These are phyloP conservation scores for Lichtheimia corymbifera DNA, from an alignment of 371 early-diverging fungal species.

Conservation along the genomic window DNA sequence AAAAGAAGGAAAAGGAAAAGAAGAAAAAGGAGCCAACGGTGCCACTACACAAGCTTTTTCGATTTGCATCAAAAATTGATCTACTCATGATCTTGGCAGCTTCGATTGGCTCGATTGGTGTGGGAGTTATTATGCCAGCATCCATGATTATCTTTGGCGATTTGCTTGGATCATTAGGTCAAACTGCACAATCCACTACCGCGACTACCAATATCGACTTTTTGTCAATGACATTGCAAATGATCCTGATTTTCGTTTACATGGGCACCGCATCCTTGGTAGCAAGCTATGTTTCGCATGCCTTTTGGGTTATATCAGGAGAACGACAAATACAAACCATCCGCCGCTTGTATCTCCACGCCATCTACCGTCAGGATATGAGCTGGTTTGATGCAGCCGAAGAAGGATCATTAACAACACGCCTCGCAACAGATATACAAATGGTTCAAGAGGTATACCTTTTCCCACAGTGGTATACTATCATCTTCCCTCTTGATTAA, in stretches of 20 bases:
- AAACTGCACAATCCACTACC: slow-evolving; percentile 10
- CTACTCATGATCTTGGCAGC: slow-evolving; percentile 47
- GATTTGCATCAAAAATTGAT: slow-evolving; percentile 69
- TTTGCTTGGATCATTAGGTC: slow-evolving; percentile 16
- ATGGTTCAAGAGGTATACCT: slow-evolving; percentile 62
- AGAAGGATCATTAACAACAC: slow-evolving; percentile 66
- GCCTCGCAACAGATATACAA: slow-evolving; percentile 73
- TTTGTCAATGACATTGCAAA: slow-evolving; percentile 15
- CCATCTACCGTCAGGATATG: slow-evolving; percentile 83
- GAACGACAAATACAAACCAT: slow-evolving; percentile 54
- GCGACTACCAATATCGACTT: slow-evolving; percentile 27
- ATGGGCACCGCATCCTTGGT: slow-evolving; percentile 27
- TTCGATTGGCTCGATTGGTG: slow-evolving; percentile 21
- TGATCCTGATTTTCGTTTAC: slow-evolving; percentile 31
- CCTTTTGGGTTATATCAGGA: slow-evolving; percentile 37
- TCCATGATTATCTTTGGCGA: slow-evolving; percentile 28
- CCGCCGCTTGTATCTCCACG: slow-evolving; percentile 63
- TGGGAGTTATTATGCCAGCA: slow-evolving; percentile 17
- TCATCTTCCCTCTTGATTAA: too few species aligned
- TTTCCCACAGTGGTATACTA: too few species aligned
- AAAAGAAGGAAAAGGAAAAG: slow-evolving; percentile 33
- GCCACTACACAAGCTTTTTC: slow-evolving; percentile 59
- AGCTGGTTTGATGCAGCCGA: slow-evolving; percentile 81
- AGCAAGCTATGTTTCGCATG: slow-evolving; percentile 23
- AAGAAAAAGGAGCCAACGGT: slow-evolving; percentile 43